Evolutionary conservation across 345 rosid genomes (phyloP).

Genomic region (Eucalyptus viminalis): DNA sequence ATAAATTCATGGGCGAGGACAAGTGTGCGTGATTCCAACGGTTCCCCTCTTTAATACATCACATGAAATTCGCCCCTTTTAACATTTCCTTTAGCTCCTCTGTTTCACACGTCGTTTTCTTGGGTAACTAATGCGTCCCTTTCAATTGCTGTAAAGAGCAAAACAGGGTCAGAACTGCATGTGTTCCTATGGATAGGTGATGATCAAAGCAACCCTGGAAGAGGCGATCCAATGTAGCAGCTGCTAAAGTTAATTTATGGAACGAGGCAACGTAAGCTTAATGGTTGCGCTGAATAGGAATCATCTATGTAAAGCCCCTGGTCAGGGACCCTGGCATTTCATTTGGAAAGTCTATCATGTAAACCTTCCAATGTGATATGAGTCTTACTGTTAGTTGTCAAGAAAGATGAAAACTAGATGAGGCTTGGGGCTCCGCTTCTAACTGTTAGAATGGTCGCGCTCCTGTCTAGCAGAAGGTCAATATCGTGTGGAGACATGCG

Average conservation of each 20-base stretch:
- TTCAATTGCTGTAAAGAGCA: neutral
- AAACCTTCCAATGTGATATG: neutral
- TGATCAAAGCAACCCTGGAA: neutral
- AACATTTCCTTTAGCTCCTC: neutral
- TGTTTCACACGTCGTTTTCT: neutral
- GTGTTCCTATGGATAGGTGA: neutral
- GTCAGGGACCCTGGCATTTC: neutral
- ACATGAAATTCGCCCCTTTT: neutral
- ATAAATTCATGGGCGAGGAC: neutral
- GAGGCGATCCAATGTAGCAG: neutral
- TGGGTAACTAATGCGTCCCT: neutral
- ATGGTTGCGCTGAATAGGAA: neutral
- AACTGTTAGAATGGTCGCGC: neutral
- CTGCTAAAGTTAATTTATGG: neutral
- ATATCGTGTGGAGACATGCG: neutral
- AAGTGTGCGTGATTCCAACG: neutral
- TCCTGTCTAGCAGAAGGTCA: neutral
- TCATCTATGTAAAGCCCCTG: neutral
- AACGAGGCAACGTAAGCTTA: neutral
- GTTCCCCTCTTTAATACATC: neutral
- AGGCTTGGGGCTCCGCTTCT: neutral
- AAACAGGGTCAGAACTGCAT: neutral
- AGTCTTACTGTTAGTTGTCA: neutral
- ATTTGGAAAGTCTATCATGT: neutral
- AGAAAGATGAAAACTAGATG: neutral